Evolutionary conservation across 768 basidiomycete genomes (phyloP).

Genomic region (Kwoniella bestiolae): DNA sequence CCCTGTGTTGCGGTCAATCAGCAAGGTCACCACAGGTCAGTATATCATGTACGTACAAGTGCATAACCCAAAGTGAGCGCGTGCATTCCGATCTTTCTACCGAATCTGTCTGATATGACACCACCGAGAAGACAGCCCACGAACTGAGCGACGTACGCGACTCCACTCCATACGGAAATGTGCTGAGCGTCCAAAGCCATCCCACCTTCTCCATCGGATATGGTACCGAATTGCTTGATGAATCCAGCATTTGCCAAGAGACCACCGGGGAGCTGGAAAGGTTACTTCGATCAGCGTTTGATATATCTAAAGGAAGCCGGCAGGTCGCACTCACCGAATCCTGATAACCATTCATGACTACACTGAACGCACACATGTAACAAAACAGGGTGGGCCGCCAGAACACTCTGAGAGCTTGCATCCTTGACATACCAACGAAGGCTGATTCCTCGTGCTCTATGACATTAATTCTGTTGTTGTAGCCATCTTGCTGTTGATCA

Average conservation of each 20-base stretch:
- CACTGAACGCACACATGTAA: slow-evolving; percentile 9
- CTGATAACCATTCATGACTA: slow-evolving; percentile 15
- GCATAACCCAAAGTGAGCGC: slow-evolving; percentile 21
- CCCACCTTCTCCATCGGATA: slow-evolving; percentile 1
- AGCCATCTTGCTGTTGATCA: not conserved
- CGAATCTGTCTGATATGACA: slow-evolving; percentile 26
- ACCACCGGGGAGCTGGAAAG: slow-evolving; percentile 4
- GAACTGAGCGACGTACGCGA: slow-evolving; percentile 17
- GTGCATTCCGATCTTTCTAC: slow-evolving; percentile 30
- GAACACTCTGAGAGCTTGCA: slow-evolving; percentile 6
- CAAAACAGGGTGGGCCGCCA: slow-evolving; percentile 11
- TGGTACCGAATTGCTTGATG: slow-evolving; percentile 25
- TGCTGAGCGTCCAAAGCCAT: slow-evolving; percentile 16
- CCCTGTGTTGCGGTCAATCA: no score
- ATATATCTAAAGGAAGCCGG: no score
- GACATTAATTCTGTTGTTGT: not conserved
- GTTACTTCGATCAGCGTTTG: no score
- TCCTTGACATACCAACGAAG: slow-evolving; percentile 15
- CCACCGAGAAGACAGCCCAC: slow-evolving; percentile 4
- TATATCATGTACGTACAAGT: slow-evolving; percentile 4
- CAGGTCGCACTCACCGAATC: slow-evolving; percentile 2
- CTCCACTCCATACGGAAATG: slow-evolving; percentile 34
- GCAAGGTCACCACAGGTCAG: not conserved
- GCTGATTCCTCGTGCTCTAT: slow-evolving; percentile 7
- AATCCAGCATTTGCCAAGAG: slow-evolving; percentile 21